Conservation (phyloP, 2,329 filamentous ascomycete species). For the Colletotrichum endophyticum region DNA sequence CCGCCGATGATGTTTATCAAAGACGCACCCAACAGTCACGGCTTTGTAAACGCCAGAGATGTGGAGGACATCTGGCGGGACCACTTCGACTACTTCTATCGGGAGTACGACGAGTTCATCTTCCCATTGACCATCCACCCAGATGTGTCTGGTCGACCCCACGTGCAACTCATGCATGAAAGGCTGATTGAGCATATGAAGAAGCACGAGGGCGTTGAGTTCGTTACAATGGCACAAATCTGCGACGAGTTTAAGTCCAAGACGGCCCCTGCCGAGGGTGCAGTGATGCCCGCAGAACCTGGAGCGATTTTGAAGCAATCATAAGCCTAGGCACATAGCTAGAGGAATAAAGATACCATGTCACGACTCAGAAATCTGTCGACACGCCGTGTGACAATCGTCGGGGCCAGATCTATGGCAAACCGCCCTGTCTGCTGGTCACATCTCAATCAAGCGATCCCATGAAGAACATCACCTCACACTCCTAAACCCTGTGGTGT, state of each 20-base stretch:
- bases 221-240: constrained; percentile 74
- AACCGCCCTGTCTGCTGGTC: background rate
- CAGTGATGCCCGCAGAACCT: constrained; percentile 62
- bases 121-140: constrained; percentile 82
- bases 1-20: constrained; percentile 79
- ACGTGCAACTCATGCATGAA: constrained; percentile 77
- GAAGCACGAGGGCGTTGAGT: constrained; percentile 64
- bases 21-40: constrained; percentile 67
- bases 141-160: constrained; percentile 73
- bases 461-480: background rate
- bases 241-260: constrained; percentile 75
- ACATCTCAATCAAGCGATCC: background rate
- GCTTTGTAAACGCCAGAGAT: constrained; percentile 61
- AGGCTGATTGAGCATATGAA: constrained; percentile 73
- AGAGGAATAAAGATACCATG: background rate
- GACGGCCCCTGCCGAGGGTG: constrained; percentile 61
- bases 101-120: constrained; percentile 78
- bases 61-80: constrained; percentile 70
- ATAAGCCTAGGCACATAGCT: background rate
- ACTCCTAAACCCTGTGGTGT: background rate
- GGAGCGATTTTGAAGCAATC: constrained; percentile 56
- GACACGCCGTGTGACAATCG: background rate
- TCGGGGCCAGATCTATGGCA: background rate
- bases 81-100: constrained; percentile 76
- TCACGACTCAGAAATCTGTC: background rate